Base-by-base conservation (phyloP, 345 rosid genomes). In the Erysimum cheiranthoides region DNA sequence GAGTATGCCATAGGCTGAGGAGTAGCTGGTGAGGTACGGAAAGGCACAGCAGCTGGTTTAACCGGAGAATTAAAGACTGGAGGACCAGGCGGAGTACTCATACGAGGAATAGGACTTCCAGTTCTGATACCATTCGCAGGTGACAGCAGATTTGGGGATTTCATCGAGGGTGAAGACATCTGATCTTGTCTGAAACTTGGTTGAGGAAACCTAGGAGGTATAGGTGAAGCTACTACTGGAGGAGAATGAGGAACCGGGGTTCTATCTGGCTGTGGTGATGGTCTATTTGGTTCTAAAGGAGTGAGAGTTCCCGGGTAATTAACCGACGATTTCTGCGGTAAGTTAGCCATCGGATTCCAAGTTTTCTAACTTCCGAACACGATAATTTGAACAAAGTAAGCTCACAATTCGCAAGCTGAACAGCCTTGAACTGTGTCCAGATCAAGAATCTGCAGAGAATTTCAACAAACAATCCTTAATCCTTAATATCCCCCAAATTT, bases 21-120 rank as follows among this genome's bases (percentile, higher is more conserved):
- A 80, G 93, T 88, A 73, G 93, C 85, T 38, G 97, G 99, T 9
- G 97, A 89, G 25, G 89, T 87, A 58, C 93, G 89, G 70, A 95
- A 90, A 77, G 99, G 97, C 71, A 92, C 97, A 76, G 97, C 91
- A 70, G 99, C 97, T 45, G 97, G 97, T 32, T 93, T 83, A 53
- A 95, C 91, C 10, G 99, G 99, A 14, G 97, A 87, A 60, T 80
- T 82, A 75, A 95, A 95, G 18, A 92, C 86, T 10, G 96, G 97
- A 75, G 99, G 98, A 43, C 97, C 97, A 25, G 97, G 98, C 0
- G 98, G 97, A 28, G 94, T 92, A 84, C 98, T 95, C 80, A 90
- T 10, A 71, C 88, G 97, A 78, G 97, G 86, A 66, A 82, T 39
- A 6, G 89, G 84, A 71, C 92, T 89, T 14, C 91, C 96, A n/a